Percentiles rank a stretch among this genome's conserved stretches.
Evolutionary conservation across 169 alveolate genomes (phyloP).

Genomic region (Ichthyophthirius multifiliis): DNA sequence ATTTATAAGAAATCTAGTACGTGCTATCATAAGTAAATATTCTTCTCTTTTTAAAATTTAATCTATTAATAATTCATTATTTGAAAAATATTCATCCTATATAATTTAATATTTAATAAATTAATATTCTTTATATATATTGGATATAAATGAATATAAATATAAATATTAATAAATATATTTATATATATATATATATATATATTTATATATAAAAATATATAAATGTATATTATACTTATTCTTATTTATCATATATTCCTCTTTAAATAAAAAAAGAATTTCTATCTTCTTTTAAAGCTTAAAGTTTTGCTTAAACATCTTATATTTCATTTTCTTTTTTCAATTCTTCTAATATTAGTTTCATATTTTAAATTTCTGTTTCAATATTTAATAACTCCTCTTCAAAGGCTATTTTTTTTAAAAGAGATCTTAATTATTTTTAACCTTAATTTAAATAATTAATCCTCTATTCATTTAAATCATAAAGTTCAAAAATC

Average conservation of each 20-base stretch:
- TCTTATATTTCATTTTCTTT: neutral
- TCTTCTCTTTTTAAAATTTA: conserved; percentile 32
- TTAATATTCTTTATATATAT: neutral
- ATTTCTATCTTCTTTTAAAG: neutral
- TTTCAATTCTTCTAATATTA: conserved; percentile 12
- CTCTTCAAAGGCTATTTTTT: conserved; percentile 38
- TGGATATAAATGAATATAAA: too few species aligned
- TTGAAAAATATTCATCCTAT: conserved; percentile 6
- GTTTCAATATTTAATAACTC: conserved; percentile 18
- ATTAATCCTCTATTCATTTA: conserved; percentile 23
- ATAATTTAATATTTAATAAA: neutral
- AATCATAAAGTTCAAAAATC: conserved; percentile 47
- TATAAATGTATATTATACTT: neutral
- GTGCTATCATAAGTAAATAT: conserved; percentile 24
- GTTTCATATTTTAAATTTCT: conserved; percentile 6
- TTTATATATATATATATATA: too few species aligned
- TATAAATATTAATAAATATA: too few species aligned
- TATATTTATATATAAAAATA: too few species aligned
- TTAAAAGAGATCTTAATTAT: conserved; percentile 28
- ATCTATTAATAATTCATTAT: conserved; percentile 17
- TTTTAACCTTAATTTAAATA: conserved; percentile 43
- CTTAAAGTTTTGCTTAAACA: neutral
- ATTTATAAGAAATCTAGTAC: conserved; percentile 21
- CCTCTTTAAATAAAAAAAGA: neutral
- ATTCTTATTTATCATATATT: neutral